phyloP scores from a whole-genome alignment of 176 grass and related monocot genomes.

The Bonia amplexicaulis region DNA sequence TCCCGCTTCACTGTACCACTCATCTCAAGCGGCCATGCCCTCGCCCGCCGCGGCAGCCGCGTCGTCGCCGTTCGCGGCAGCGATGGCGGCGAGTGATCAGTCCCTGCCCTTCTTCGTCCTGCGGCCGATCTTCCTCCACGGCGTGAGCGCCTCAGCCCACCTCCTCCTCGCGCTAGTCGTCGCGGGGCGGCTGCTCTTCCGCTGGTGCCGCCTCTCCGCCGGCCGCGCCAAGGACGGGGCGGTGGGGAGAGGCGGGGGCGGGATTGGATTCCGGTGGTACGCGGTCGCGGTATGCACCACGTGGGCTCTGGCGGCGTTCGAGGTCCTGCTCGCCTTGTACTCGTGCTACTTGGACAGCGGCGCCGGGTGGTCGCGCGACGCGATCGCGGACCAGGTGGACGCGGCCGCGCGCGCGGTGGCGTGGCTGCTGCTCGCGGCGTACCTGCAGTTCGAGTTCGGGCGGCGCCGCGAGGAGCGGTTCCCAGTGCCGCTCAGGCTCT shows the following conservation, averaged over 20 bases:
- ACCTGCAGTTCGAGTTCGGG: conserved; percentile 42
- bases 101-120: neutral
- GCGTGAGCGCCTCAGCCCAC: neutral
- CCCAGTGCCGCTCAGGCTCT: conserved; percentile 47
- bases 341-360: conserved; percentile 18
- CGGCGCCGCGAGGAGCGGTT: conserved; percentile 38
- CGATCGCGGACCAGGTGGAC: conserved; percentile 21
- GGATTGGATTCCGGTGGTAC: conserved; percentile 3
- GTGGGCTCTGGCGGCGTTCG: conserved; percentile 22
- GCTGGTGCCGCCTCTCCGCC: neutral
- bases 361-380: conserved; percentile 32
- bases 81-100: neutral
- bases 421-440: conserved; percentile 57
- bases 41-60: neutral
- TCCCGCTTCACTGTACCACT: neutral
- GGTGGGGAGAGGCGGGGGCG: neutral
- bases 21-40: neutral
- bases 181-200: neutral
- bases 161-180: conserved; percentile 36
- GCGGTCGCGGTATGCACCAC: conserved; percentile 20
- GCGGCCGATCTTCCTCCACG: conserved; percentile 13
- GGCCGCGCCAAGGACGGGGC: neutral
- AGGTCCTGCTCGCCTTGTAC: conserved; percentile 20
- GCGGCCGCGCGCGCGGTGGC: conserved; percentile 30
- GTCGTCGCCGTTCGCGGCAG: neutral